Base-by-base conservation (phyloP, 495 filamentous ascomycete species). In the Annulohypoxylon bovei region DNA sequence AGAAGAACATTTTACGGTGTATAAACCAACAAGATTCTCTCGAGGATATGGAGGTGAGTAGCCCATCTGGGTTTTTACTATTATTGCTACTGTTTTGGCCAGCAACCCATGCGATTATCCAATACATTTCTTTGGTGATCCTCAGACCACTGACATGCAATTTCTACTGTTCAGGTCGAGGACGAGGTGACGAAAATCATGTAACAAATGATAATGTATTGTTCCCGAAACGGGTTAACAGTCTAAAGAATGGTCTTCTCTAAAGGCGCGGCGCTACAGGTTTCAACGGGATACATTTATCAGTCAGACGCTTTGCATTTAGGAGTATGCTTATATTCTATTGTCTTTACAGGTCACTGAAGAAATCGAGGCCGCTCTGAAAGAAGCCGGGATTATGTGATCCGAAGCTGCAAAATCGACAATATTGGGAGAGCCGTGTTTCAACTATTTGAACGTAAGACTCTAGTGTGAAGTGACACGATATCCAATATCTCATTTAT, bases 171-270 rank as follows among this genome's bases (percentile, higher is more conserved):
- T 83, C 89, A 97, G 94, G 92, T 95, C 83, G 93, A 96, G 84
- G 94, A 96, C 84, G 94, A 97, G 79, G 89, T 98, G 80, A 95
- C 93, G 70, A 97, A 94, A 86, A 92, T 98, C 82, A 93, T 94
- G 92, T 96, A 92, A 87, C 80, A 70, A 64, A 68, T 73, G 46
- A 66, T 67, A 73, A 63, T 67, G 68, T 75, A 71, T 70, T 77
- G 54, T 73, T 71, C 67, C 50, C 62, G 56, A 69, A 32, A 40
- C 70, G 64, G 54, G 47, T 65, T 53, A 58, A 16, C 57, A 59
- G 52, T 33, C 47, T 30, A 12, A 56, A 58, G 47, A 67, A 35
- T 63, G 57, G 54, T 37, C 35, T 50, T 40, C 14, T 53, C 49
- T 46, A 37, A 18, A 42, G 40, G 73, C 67, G 63, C 58, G 71